phyloP scores from a whole-genome alignment of 768 basidiomycete species.

The Tricholoma hemisulphureum region DNA sequence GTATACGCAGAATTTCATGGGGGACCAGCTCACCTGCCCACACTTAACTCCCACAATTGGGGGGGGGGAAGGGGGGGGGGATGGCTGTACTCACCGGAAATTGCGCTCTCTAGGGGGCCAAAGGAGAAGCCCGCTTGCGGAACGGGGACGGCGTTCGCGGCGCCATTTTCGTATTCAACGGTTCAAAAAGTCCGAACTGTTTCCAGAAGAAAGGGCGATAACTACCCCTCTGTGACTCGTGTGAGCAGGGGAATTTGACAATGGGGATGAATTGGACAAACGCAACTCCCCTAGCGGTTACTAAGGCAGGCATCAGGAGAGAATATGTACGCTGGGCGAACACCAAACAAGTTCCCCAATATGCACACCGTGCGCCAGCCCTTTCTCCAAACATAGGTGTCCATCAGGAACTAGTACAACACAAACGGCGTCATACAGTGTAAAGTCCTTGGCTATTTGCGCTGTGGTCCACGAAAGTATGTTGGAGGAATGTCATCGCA shows the following conservation, averaged over 20 bases:
- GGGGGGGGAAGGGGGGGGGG: too few species aligned
- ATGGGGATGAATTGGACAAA: constrained; percentile 3
- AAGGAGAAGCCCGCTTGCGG: constrained; percentile 3
- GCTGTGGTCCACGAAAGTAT: too few species aligned
- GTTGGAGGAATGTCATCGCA: too few species aligned
- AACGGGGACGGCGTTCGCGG: constrained; percentile 2
- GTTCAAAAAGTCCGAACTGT: background rate
- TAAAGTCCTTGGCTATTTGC: too few species aligned
- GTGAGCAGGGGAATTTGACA: background rate
- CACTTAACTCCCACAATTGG: too few species aligned
- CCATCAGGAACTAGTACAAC: background rate
- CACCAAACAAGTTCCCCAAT: constrained; percentile 21
- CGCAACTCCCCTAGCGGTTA: constrained; percentile 19
- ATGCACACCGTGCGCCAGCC: constrained; percentile 24
- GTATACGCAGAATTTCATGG: background rate
- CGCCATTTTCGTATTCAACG: background rate
- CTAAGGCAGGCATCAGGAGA: background rate
- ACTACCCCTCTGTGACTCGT: constrained; percentile 14
- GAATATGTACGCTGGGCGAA: background rate
- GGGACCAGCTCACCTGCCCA: background rate
- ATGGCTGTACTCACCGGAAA: background rate
- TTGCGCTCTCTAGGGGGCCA: background rate
- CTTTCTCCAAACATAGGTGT: background rate
- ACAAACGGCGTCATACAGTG: too few species aligned
- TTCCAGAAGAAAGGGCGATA: background rate